Percentiles rank a stretch among this genome's conserved stretches.
Evolutionary conservation across 306 rosid species (phyloP).

Genomic region (Cajanus cajan): DNA sequence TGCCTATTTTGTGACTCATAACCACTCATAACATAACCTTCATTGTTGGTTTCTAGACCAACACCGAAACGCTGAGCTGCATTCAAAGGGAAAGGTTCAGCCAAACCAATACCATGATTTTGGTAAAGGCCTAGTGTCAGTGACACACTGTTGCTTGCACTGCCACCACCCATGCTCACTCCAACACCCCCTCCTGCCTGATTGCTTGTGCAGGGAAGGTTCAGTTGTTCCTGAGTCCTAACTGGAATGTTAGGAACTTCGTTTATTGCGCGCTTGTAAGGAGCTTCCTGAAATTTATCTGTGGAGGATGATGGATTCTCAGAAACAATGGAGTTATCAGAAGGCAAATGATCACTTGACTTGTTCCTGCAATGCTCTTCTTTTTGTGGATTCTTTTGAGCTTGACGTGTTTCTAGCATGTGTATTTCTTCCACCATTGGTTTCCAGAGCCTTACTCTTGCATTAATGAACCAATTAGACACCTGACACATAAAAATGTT

Average conservation of each 20-base stretch:
- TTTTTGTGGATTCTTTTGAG: slow-evolving; percentile 48
- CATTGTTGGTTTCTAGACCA: slow-evolving; percentile 47
- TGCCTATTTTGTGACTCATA: slow-evolving; percentile 72
- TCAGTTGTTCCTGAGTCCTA: slow-evolving; percentile 40
- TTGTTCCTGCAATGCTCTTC: slow-evolving; percentile 37
- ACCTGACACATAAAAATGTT: slow-evolving; percentile 41
- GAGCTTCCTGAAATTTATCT: slow-evolving; percentile 35
- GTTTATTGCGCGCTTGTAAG: slow-evolving; percentile 42
- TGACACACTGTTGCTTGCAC: slow-evolving; percentile 60
- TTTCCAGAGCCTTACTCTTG: slow-evolving; percentile 95
- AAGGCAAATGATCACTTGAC: slow-evolving; percentile 47
- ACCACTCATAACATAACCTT: slow-evolving; percentile 60
- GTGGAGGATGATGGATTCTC: slow-evolving; percentile 59
- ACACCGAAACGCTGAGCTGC: slow-evolving; percentile 68
- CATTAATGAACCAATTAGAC: slow-evolving; percentile 94
- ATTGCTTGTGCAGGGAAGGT: slow-evolving; percentile 45
- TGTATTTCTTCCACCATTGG: slow-evolving; percentile 98
- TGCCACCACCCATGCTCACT: slow-evolving; percentile 44
- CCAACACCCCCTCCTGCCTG: slow-evolving; percentile 51
- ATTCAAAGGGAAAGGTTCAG: slow-evolving; percentile 70
- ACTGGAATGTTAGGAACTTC: slow-evolving; percentile 38
- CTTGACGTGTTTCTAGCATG: slow-evolving; percentile 69
- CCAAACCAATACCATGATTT: slow-evolving; percentile 61
- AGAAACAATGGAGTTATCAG: slow-evolving; percentile 38
- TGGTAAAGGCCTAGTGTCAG: slow-evolving; percentile 89